phyloP scores from a whole-genome alignment of 345 rosid genomes.

The Gossypium ekmanianum region DNA sequence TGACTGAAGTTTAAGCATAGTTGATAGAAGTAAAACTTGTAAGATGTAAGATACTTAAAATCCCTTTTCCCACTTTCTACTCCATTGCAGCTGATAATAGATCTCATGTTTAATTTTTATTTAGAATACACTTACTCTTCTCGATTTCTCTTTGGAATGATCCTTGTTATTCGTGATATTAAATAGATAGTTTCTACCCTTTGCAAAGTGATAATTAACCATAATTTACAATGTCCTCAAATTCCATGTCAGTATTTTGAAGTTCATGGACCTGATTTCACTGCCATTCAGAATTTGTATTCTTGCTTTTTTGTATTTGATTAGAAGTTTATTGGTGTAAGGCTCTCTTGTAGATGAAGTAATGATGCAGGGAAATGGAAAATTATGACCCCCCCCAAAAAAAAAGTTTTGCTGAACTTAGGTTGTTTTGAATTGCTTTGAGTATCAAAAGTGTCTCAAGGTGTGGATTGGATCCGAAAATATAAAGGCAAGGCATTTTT shows the following conservation, averaged over 20 bases:
- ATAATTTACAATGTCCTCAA: neutral
- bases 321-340: neutral
- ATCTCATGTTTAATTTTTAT: neutral
- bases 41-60: neutral
- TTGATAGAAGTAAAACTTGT: neutral
- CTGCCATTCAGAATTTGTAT: neutral
- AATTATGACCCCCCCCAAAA: neutral
- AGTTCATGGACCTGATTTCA: neutral
- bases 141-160: neutral
- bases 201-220: neutral
- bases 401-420: neutral
- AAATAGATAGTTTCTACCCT: neutral
- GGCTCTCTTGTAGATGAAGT: neutral
- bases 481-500: no score
- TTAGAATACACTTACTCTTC: neutral
- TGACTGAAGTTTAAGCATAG: constrained; percentile 1
- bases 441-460: neutral
- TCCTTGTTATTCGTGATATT: neutral
- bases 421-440: neutral
- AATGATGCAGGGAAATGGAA: neutral
- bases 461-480: no score
- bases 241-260: neutral
- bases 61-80: neutral
- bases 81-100: neutral
- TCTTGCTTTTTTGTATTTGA: neutral